Evolutionary conservation across 352 stramenopile species (phyloP).

Genomic region (Thraustochytrium striatum): DNA sequence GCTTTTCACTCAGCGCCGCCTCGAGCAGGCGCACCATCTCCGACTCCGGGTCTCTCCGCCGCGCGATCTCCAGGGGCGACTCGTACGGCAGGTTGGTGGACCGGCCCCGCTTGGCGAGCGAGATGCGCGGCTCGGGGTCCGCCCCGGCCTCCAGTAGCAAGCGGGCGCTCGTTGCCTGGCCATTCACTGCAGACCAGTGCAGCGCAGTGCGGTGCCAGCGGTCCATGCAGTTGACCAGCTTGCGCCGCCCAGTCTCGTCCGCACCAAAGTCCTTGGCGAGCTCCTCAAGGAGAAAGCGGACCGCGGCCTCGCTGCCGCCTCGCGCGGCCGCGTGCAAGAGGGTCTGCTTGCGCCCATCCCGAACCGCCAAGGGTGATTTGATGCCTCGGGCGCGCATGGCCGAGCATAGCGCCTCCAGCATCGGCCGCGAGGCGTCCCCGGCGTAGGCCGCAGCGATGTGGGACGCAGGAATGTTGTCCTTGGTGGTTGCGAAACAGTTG

Average conservation of each 20-base stretch:
- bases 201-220: constrained; percentile 29
- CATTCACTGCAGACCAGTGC: constrained; percentile 41
- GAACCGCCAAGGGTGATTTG: background rate
- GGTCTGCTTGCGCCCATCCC: constrained; percentile 31
- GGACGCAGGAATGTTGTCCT: constrained; percentile 3
- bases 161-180: background rate
- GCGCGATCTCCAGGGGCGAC: constrained; percentile 9
- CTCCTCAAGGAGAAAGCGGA: background rate
- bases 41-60: background rate
- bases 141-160: constrained; percentile 1
- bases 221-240: constrained; percentile 30
- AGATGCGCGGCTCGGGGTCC: background rate
- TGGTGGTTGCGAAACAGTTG: constrained; percentile 33
- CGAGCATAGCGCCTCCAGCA: background rate
- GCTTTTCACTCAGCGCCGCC: too few species aligned
- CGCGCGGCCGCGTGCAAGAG: constrained; percentile 35
- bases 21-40: too few species aligned
- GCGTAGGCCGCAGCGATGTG: constrained; percentile 8
- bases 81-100: constrained; percentile 32
- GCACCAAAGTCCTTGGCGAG: background rate
- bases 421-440: background rate
- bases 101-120: background rate
- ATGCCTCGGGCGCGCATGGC: background rate
- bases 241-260: background rate
- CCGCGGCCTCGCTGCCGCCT: background rate